Conservation (phyloP, 805 yeast species). For the Metschnikowia peoriensis region DNA sequence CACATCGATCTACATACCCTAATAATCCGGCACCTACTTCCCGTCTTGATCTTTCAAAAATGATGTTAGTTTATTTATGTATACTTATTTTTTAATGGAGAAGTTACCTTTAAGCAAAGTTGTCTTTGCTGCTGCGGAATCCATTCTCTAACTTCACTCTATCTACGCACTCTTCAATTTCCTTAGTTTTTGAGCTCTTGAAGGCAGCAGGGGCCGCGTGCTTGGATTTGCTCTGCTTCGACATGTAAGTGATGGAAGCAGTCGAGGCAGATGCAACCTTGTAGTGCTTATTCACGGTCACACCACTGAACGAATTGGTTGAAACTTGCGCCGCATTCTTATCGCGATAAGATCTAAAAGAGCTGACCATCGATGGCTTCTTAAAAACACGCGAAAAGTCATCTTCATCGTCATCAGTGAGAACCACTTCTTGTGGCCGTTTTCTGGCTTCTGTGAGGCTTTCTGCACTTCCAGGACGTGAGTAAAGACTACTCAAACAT, state of each 20-base stretch:
- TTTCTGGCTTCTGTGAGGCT: conserved; percentile 10
- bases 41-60: neutral
- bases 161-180: conserved; percentile 26
- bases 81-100: neutral
- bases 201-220: conserved; percentile 17
- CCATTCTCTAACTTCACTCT: conserved; percentile 18
- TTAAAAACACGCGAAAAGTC: conserved; percentile 40
- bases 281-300: conserved; percentile 52
- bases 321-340: conserved; percentile 41
- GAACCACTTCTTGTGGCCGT: conserved; percentile 12
- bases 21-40: neutral
- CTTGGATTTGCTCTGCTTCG: conserved; percentile 28
- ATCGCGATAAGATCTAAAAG: conserved; percentile 42
- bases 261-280: conserved; percentile 54
- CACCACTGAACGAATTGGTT: conserved; percentile 43
- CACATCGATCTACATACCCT: neutral
- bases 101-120: neutral
- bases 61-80: neutral
- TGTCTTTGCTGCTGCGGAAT: conserved; percentile 4
- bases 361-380: conserved; percentile 46
- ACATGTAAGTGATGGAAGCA: conserved; percentile 57
- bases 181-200: conserved; percentile 27
- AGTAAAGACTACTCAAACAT: conserved; percentile 33
- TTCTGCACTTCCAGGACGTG: conserved; percentile 10
- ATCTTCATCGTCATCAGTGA: conserved; percentile 32